A percentile compares a stretch with the other conserved stretches of the same genome.
phyloP scores from a whole-genome alignment of 352 stramenopile species.

The Globisporangium iwayamae region DNA sequence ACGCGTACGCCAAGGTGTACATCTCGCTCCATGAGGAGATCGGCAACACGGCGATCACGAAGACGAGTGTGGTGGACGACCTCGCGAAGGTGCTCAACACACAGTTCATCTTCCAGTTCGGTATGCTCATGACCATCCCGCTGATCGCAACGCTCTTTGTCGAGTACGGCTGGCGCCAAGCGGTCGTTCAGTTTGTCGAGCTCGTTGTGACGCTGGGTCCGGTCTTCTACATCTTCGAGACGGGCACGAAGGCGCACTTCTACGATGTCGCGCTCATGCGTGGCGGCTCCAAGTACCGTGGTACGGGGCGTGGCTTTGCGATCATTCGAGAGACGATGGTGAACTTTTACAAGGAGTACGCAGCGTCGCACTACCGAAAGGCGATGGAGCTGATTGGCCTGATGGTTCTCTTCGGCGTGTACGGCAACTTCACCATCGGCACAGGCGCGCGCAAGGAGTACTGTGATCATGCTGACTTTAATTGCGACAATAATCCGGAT shows the following conservation, averaged over 20 bases:
- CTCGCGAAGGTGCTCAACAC: constrained; percentile 79
- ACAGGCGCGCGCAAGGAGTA: constrained; percentile 47
- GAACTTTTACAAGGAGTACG: constrained; percentile 87
- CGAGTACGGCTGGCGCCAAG: constrained; percentile 81
- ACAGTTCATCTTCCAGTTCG: constrained; percentile 88
- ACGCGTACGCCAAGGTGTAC: constrained; percentile 84
- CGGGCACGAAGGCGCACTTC: constrained; percentile 81
- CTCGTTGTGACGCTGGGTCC: constrained; percentile 77
- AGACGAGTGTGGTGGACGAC: constrained; percentile 67
- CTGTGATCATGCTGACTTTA: constrained; percentile 44
- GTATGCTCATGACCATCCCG: constrained; percentile 86
- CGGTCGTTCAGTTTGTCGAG: constrained; percentile 78
- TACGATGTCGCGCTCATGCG: constrained; percentile 86
- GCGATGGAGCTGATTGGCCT: constrained; percentile 73
- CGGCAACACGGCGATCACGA: constrained; percentile 69
- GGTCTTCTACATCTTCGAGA: constrained; percentile 88
- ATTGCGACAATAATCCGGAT: constrained; percentile 48
- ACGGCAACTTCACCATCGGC: constrained; percentile 77
- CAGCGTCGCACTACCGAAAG: constrained; percentile 80
- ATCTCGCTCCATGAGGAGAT: constrained; percentile 76
- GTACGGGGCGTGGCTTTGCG: constrained; percentile 78
- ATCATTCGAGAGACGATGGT: constrained; percentile 84
- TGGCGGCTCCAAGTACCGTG: constrained; percentile 82
- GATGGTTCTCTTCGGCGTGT: constrained; percentile 82
- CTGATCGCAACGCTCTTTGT: constrained; percentile 81